Percentiles rank a stretch among this genome's conserved stretches.
Evolutionary conservation across 2,329 filamentous ascomycete genomes (phyloP).

Genomic region (Calonectria hawksworthii): DNA sequence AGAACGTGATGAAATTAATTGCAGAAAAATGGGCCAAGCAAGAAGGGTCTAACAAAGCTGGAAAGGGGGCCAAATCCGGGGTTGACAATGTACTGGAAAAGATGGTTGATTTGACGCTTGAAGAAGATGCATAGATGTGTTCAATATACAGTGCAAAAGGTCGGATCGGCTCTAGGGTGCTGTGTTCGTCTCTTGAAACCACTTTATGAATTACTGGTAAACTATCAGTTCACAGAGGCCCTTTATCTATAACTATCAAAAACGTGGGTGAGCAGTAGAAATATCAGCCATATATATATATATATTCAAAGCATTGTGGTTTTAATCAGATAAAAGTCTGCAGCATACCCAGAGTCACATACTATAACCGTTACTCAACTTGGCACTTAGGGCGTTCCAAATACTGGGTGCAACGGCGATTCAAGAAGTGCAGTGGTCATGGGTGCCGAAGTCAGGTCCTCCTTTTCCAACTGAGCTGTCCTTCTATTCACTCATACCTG

Average conservation of each 20-base stretch:
- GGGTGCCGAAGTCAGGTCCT: not conserved
- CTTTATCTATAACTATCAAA: not conserved
- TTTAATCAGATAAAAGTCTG: not conserved
- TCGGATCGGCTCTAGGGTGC: not conserved
- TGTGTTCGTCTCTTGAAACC: not conserved
- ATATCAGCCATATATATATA: not conserved
- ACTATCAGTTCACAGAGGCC: not conserved
- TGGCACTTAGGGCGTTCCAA: not conserved
- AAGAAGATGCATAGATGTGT: conserved; percentile 30
- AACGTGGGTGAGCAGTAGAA: not conserved
- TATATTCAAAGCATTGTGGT: not conserved
- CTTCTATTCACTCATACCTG: not conserved
- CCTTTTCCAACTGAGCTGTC: not conserved
- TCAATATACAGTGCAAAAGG: no score
- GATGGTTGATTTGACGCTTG: conserved; percentile 46
- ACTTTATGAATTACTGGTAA: not conserved
- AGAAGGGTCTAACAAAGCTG: conserved; percentile 52
- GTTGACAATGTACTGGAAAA: conserved; percentile 41
- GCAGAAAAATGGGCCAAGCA: conserved; percentile 72
- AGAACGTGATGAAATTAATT: conserved; percentile 78
- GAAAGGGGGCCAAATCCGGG: conserved; percentile 26
- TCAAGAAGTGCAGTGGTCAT: not conserved
- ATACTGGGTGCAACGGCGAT: not conserved
- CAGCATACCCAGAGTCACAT: not conserved
- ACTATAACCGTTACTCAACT: not conserved